These are phyloP conservation scores for Taphrina flavorubra DNA, from an alignment of 1,139 yeast genomes.

Conservation along the genomic window DNA sequence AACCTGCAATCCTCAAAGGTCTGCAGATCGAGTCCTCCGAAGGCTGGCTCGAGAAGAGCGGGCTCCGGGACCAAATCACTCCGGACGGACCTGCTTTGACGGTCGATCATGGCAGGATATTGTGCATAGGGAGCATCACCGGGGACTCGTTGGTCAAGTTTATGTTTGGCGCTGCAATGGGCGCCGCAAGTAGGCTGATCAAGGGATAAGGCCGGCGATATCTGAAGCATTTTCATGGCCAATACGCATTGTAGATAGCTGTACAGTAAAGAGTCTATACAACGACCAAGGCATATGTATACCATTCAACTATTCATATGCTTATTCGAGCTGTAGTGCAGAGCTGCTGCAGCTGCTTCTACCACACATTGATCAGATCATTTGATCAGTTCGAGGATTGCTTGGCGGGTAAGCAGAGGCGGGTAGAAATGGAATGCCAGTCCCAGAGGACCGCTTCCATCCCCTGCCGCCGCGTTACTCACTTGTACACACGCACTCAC, in stretches of 20 bases:
- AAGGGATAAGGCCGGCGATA: neutral
- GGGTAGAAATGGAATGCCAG: slow-evolving; percentile 28
- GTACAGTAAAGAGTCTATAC: too few relatives aligned
- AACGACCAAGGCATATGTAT: too few relatives aligned
- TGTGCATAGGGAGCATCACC: slow-evolving; percentile 39
- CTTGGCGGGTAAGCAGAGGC: neutral
- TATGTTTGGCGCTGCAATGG: slow-evolving; percentile 33
- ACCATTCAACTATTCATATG: too few relatives aligned
- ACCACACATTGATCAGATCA: too few relatives aligned
- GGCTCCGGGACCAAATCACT: slow-evolving; percentile 27
- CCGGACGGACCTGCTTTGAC: slow-evolving; percentile 26
- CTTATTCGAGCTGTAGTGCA: too few relatives aligned
- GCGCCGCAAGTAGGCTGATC: slow-evolving; percentile 20
- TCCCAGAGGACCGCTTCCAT: slow-evolving; percentile 8
- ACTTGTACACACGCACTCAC: neutral
- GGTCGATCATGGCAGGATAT: slow-evolving; percentile 21
- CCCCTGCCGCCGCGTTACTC: neutral
- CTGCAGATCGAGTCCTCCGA: slow-evolving; percentile 10
- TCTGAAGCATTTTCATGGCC: neutral
- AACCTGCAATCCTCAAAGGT: slow-evolving; percentile 10
- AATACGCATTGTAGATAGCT: too few relatives aligned
- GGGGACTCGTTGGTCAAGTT: slow-evolving; percentile 39
- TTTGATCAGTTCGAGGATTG: neutral
- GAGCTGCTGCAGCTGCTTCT: too few relatives aligned
- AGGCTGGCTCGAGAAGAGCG: slow-evolving; percentile 36